Conservation (phyloP, 2,329 filamentous ascomycete genomes). For the Calonectria montana region DNA sequence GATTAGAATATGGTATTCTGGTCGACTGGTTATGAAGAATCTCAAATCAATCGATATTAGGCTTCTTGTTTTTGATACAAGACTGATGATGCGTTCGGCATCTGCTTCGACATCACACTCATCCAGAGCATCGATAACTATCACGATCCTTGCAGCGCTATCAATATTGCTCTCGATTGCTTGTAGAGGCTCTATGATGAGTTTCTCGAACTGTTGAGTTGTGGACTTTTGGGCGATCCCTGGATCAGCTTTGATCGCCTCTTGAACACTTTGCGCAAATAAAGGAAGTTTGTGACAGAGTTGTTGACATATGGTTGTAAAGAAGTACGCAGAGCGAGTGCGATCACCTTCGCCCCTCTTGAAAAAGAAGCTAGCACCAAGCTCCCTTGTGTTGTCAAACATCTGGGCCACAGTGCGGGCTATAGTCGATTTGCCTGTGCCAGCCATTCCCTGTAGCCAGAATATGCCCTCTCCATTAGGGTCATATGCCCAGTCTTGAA, state of each 20-base stretch:
- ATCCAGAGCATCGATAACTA: conserved; percentile 50
- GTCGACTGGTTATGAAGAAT: conserved; percentile 55
- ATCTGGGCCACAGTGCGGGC: conserved; percentile 45
- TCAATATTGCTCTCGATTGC: background rate
- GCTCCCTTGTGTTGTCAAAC: background rate
- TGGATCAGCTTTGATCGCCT: conserved; percentile 46
- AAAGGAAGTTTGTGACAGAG: conserved; percentile 42
- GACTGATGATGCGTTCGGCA: conserved; percentile 45
- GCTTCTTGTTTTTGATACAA: conserved; percentile 23
- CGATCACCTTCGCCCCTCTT: conserved; percentile 53
- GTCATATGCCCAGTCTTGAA: conserved; percentile 44
- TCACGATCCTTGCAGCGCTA: conserved; percentile 5
- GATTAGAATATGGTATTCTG: conserved; percentile 49
- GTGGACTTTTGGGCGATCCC: conserved; percentile 42
- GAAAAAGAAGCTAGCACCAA: conserved; percentile 58
- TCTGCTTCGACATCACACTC: conserved; percentile 43
- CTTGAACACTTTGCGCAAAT: conserved; percentile 38
- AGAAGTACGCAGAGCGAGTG: conserved; percentile 48
- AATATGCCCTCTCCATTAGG: conserved; percentile 41
- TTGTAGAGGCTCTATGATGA: conserved; percentile 49
- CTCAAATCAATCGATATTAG: conserved; percentile 39
- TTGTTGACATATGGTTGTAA: conserved; percentile 53
- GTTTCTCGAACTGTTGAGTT: conserved; percentile 52
- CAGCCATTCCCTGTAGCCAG: conserved; percentile 53
- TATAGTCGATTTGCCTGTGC: conserved; percentile 54